Base-by-base conservation (phyloP, 164 flowering plant species). In the Nelumbo lutea region DNA sequence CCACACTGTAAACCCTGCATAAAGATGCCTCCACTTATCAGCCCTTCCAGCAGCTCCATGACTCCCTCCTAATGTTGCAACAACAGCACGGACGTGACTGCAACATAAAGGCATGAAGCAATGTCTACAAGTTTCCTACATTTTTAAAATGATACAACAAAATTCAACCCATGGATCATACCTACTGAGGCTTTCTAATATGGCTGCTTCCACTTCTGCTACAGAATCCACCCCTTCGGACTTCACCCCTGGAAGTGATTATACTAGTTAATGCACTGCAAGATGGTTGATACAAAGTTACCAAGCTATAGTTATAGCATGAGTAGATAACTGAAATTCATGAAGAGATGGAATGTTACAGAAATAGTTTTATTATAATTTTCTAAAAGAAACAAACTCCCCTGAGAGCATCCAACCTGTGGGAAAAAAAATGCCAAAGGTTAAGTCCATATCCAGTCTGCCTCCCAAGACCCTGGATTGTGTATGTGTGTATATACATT, bases 1-100 rank as follows among this genome's bases (percentile, higher is more conserved):
- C 99, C 99, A 95, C 51, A 95, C 84, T 42, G 94, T 88, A 76
- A 92, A 92, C 59, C 96, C 98, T 14, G 98, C 83, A 80, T 86
- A 85, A 62, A 95, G 94, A 80, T 92, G 95, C 70, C 74, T 81
- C 98, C 99, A 95, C 79, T 82, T 83, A 71, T 83, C 83, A 56
- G 83, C 76, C 64, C 85, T 86, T 70, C 79, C 71, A 66, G 96
- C 96, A 74, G 96, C 96, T 71, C 99, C 99, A 68, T 84, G 76
- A 45, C 56, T 68, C 51, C 95, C 96, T 68, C 99, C 99, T 80
- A 95, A 67, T 77, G 99, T 92, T 72, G 91, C 87, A 68, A 90
- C 86, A 69, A 92, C 95, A 66, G 96, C 72, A 43, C 97, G 89
- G 6, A 87, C 88, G 74, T 95, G 94, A 75, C 99, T 95, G 85